Conservation (phyloP, 495 filamentous ascomycete genomes). For the Aspergillus conjunctus region DNA sequence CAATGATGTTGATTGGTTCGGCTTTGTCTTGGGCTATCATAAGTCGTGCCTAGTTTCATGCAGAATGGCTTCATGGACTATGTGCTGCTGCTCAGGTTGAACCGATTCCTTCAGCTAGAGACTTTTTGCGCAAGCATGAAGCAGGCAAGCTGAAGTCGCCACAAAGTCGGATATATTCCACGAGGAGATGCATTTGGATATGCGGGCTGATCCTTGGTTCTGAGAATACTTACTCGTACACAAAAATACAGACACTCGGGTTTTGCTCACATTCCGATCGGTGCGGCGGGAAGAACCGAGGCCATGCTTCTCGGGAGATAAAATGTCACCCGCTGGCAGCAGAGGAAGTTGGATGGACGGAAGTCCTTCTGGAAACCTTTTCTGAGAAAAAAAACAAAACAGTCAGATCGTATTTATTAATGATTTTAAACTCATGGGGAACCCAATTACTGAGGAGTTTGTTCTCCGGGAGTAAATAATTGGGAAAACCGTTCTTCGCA, state of each 20-base stretch:
- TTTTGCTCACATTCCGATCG: constrained; percentile 2
- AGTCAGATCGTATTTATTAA: not conserved
- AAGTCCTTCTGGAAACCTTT: not conserved
- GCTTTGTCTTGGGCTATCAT: not conserved
- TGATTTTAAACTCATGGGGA: not conserved
- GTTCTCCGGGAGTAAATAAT: not conserved
- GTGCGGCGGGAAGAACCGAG: constrained; percentile 6
- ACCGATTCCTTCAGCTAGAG: not conserved
- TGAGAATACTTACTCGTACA: not conserved
- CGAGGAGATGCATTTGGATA: not conserved
- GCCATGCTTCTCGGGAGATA: not conserved
- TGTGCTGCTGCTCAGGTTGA: not conserved
- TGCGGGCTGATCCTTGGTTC: not conserved
- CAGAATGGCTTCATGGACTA: not conserved
- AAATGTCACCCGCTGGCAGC: not conserved
- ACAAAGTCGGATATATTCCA: too few relatives aligned
- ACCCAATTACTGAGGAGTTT: not conserved
- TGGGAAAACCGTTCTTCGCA: not conserved
- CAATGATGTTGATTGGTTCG: not conserved
- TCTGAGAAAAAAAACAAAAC: not conserved
- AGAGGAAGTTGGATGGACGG: not conserved
- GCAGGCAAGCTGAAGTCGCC: not conserved
- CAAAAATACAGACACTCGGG: not conserved
- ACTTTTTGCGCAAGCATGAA: not conserved
- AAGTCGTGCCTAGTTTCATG: constrained; percentile 3